Percentiles rank a stretch among this genome's conserved stretches.
Evolutionary conservation across 257 asterid genomes (phyloP).

Genomic region (Capsicum pubescens): DNA sequence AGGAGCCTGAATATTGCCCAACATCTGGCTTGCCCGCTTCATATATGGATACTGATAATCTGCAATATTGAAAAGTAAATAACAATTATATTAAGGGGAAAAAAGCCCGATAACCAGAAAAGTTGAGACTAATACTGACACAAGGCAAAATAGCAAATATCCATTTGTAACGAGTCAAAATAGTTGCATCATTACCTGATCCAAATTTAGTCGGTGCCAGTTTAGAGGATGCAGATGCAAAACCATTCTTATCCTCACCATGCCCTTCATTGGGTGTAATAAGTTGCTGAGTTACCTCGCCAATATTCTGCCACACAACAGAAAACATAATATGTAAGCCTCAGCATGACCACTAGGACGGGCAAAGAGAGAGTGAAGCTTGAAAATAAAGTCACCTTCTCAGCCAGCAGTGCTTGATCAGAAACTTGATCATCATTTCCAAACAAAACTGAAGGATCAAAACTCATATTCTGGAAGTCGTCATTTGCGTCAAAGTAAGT

Average conservation of each 20-base stretch:
- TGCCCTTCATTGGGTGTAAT: constrained; percentile 39
- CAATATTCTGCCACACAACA: constrained; percentile 47
- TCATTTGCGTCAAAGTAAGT: constrained; percentile 63
- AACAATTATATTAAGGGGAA: constrained; percentile 3
- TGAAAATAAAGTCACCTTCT: constrained; percentile 48
- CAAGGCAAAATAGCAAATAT: neutral
- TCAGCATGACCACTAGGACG: constrained; percentile 6
- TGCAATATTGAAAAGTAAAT: constrained; percentile 39
- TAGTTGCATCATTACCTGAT: constrained; percentile 49
- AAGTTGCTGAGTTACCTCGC: constrained; percentile 41
- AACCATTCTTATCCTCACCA: constrained; percentile 31
- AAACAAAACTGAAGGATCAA: constrained; percentile 51
- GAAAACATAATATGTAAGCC: neutral
- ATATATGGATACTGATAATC: constrained; percentile 63
- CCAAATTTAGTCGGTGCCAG: constrained; percentile 46
- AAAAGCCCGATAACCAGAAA: neutral
- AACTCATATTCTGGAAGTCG: constrained; percentile 44
- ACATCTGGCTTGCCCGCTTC: constrained; percentile 75
- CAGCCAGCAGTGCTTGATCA: constrained; percentile 38
- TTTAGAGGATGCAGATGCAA: constrained; percentile 48
- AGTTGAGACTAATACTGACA: neutral
- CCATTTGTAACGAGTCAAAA: neutral
- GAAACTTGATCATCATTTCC: constrained; percentile 48
- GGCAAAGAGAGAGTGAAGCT: neutral
- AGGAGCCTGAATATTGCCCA: constrained; percentile 84